Evolutionary conservation across 495 filamentous ascomycete genomes (phyloP).

Genomic region (Lophiostoma macrostomum): DNA sequence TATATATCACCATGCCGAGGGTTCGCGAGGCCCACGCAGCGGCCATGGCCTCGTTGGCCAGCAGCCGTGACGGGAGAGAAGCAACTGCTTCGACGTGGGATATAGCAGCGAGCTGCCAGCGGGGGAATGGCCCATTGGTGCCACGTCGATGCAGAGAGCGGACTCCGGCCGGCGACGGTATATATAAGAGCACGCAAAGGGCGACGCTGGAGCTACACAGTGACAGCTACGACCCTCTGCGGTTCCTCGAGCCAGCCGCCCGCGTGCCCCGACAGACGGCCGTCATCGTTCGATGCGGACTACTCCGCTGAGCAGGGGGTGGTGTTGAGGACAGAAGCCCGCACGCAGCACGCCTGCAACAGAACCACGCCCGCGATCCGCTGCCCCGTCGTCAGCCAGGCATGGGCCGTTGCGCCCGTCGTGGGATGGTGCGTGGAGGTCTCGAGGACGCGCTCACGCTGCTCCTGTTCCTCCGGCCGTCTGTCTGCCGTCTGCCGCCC

Average conservation of each 20-base stretch:
- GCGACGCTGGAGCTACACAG: constrained; percentile 2
- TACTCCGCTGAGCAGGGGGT: neutral
- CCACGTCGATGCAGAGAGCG: constrained; percentile 18
- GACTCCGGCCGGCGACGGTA: constrained; percentile 9
- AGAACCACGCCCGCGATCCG: neutral
- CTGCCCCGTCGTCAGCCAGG: constrained; percentile 5
- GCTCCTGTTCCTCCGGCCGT: neutral
- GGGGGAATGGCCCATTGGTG: constrained; percentile 13
- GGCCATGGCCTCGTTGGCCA: constrained; percentile 11
- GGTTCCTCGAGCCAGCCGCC: neutral
- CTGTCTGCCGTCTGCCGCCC: neutral
- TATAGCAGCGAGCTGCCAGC: constrained; percentile 1
- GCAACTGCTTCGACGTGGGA: constrained; percentile 7
- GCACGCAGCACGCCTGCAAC: neutral
- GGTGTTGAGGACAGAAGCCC: neutral
- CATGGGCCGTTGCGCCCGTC: constrained; percentile 9
- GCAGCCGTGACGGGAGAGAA: neutral
- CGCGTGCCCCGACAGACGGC: neutral
- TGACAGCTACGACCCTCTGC: neutral
- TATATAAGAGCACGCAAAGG: constrained; percentile 16
- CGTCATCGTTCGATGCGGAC: neutral
- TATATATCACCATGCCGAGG: constrained; percentile 22
- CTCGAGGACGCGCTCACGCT: no score
- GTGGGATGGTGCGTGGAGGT: neutral
- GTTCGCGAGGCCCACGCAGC: neutral